Evolutionary conservation across 495 filamentous ascomycete species (phyloP), one percentile per base, ranked within the genome.

Genomic region (Cairneyella variabilis): DNA sequence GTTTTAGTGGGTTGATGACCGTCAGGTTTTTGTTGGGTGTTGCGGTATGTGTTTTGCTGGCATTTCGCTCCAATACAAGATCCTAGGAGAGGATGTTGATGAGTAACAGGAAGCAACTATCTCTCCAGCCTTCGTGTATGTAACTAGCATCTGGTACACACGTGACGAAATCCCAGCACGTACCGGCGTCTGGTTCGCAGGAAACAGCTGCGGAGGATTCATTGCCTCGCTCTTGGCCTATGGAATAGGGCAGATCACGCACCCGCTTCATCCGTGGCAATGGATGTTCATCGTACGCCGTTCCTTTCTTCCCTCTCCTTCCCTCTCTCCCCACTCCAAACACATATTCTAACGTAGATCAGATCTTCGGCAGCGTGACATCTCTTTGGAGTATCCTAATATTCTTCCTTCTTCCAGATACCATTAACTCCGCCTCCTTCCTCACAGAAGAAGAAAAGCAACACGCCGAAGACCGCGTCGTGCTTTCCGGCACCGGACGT

Each of bases 391-490:
- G 84, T 21, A 40, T 79, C 11, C 36, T 82, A 3, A 85, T 89
- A 60, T 67, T 84, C 14, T 83, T 74, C 64, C 62, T 83, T 22
- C 71, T 90, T 45, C 86, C 85, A 0, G 85, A 90, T 59, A 86
- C 74, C 56, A 85, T 88, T 55, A 65, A 85, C 49, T 85, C 86
- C 58, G 81, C 82, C 11, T 76, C 80, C 26, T 88, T 83, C 75
- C 65, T 89, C 16, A 84, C 70, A 14, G 74, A 79, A 41, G 71
- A 82, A 52, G 85, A 89, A 42, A 53, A 51, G 38, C 42, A 54
- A 23, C 57, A 50, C 32, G 52, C 78, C 0, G 62, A 52, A n/a
- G 66, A 73, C 28, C 62, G 69, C 3, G 63, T 69, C 8, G 64
- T 70, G 10, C 57, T 62, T 34, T 66, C 61, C 0, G 69, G 69